Evolutionary conservation across 2,329 filamentous ascomycete species (phyloP), one percentile per base, ranked within the genome.

Genomic region (Domatiomyces catenatus): DNA sequence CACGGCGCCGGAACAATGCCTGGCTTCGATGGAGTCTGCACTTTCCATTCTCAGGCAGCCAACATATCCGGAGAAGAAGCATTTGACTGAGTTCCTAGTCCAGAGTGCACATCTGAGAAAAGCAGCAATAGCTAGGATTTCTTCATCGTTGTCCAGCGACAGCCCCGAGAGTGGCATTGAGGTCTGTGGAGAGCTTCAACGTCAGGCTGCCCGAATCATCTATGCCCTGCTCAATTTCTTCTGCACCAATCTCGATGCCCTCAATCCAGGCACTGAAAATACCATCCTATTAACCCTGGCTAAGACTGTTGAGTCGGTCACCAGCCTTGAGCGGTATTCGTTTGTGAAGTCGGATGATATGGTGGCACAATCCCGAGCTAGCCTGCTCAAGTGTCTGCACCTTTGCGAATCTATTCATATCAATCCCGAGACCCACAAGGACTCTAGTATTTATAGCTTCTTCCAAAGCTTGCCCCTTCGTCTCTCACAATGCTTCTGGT

Each of bases 401-500:
- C 17, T 22, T 32, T 24, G 20, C 28, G 32, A 39, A 39, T 15
- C 15, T 3, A 8, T 39, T 39, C 10, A 39, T 12, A 8, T 39
- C 32, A 39, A 39, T 4, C 12, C 12, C 32, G 32, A 39, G 10
- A 39, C 10, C 8, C 7, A 39, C 10, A 39, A 12, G 32, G 45
- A 32, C 28, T 17, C 26, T 22, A 47, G 45, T 32, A 8, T 47
- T 8, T 18, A 20, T 15, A 3, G 4, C n/a, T 47, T 47, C 26
- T 28, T 47, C 20, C 45, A 32, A 17, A 26, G 20, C 10, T 18
- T 32, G 26, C 20, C 45, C 26, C 44, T 61, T n/a, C 50, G 54
- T 10, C 46, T 73, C 43, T 73, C 71, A 0, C 71, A 72, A 52
- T 54, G 69, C 3, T 71, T 68, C 53, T 74, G 71, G 71, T 67